Evolutionary conservation across 2,329 filamentous ascomycete genomes (phyloP).

Genomic region (Alternaria panax): DNA sequence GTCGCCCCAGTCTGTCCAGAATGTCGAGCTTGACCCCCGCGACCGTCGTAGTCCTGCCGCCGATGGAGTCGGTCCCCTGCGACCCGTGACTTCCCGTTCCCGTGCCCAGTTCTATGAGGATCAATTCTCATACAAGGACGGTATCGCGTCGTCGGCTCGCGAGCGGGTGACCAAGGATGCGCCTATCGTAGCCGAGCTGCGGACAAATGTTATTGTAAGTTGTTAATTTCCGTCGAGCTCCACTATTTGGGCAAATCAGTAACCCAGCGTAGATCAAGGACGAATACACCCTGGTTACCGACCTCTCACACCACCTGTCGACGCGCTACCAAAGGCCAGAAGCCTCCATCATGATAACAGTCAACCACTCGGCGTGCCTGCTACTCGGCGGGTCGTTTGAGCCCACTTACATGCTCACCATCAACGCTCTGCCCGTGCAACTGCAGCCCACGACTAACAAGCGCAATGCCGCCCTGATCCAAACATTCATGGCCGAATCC

Average conservation of each 20-base stretch:
- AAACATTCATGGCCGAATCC: constrained; percentile 75
- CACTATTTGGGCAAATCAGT: constrained; percentile 24
- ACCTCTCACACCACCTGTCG: constrained; percentile 75
- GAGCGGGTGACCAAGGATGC: constrained; percentile 55
- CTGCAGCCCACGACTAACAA: constrained; percentile 79
- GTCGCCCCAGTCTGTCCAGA: constrained; percentile 41
- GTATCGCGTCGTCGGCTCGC: constrained; percentile 44
- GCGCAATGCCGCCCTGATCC: constrained; percentile 78
- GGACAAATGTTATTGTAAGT: constrained; percentile 61
- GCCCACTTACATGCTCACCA: constrained; percentile 78
- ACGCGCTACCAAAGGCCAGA: constrained; percentile 77
- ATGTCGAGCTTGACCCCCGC: constrained; percentile 22
- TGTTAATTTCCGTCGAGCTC: constrained; percentile 20
- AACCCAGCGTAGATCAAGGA: constrained; percentile 68
- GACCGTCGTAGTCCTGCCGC: constrained; percentile 28
- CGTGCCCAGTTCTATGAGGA: constrained; percentile 51
- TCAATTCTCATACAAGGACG: constrained; percentile 49
- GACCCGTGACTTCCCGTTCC: constrained; percentile 25
- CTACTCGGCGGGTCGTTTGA: constrained; percentile 78
- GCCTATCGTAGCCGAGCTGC: constrained; percentile 57
- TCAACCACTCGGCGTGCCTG: constrained; percentile 79
- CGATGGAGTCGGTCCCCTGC: constrained; percentile 27
- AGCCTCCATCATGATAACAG: constrained; percentile 74
- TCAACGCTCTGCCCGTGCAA: constrained; percentile 73
- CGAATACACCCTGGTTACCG: constrained; percentile 75